Evolutionary conservation across 2,329 filamentous ascomycete genomes (phyloP).

Genomic region (Dactylellina haptotyla): DNA sequence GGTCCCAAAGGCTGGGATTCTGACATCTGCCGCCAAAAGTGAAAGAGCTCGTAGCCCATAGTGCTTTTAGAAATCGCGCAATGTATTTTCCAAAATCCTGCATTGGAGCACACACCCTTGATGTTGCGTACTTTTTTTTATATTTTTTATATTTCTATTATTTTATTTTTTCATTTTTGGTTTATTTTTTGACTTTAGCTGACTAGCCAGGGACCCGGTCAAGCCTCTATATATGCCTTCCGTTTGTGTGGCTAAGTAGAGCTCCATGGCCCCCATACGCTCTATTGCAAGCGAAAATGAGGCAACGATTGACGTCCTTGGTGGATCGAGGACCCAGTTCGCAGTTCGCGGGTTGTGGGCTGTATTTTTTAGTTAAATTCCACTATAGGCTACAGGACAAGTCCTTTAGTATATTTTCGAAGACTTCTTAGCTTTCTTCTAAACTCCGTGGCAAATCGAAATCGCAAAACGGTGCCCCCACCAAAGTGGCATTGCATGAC

Average conservation of each 20-base stretch:
- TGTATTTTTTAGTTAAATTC: background rate
- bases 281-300: conserved; percentile 8
- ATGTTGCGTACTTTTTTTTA: background rate
- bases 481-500: conserved; percentile 12
- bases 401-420: no score
- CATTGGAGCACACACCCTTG: no score
- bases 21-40: conserved; percentile 22
- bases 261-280: conserved; percentile 6
- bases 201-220: conserved; percentile 32
- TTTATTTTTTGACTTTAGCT: conserved; percentile 4
- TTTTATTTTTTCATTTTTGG: conserved; percentile 2
- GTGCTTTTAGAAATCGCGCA: conserved; percentile 43
- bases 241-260: conserved; percentile 34
- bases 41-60: conserved; percentile 23
- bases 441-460: conserved; percentile 10
- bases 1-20: background rate
- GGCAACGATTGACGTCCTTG: conserved; percentile 13
- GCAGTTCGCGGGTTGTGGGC: background rate
- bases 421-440: background rate
- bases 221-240: conserved; percentile 41
- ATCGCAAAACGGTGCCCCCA: conserved; percentile 11
- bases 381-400: no score
- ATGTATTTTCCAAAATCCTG: background rate
- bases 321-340: conserved; percentile 10
- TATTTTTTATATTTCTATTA: background rate